Base-by-base conservation (phyloP, 306 rosid genomes). In the Cucumis hystrix region DNA sequence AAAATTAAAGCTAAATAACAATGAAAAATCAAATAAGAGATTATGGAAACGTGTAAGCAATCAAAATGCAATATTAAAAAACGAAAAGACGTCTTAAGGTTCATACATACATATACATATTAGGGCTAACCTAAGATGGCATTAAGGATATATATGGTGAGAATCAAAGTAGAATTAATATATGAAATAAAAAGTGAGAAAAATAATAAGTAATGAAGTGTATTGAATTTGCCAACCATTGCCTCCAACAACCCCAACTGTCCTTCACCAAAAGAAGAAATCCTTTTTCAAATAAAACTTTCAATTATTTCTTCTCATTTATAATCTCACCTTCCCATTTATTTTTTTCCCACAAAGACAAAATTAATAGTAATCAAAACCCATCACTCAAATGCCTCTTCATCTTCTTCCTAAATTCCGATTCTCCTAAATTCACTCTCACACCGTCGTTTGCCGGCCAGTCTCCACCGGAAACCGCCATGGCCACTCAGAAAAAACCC, bases 401-500 rank as follows among this genome's bases (percentile, higher is more conserved):
- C 47, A 18, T 74, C 58, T 45, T 69, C 54, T 6, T 43, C 55
- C n/a, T 16, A 37, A 35, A 7, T 13, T 66, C 51, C 7, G 30
- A 66, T 65, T 15, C 6, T 37, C 54, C 54, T 67, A n/a, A 21
- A 41, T 0, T 10, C 25, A 5, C 16, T n/a, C 20, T n/a, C 49
- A 67, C 7, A 4, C 28, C 17, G 74, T 10, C 18, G 33, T 9
- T 18, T 17, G 40, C 63, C 79, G 70, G 33, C 78, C 55, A 47
- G 45, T 45, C 7, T 17, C 43, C 51, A 77, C 30, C 41, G 43
- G 45, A 40, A 74, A 10, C 62, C 28, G 10, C 74, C 52, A 67
- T 67, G 74, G 76, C 65, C 76, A 41, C 90, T 71, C 20, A 82
- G 33, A 86, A 83, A 70, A 86, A 54, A 30, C 66, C 81, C 68